phyloP scores from a whole-genome alignment of 768 basidiomycete species.

The Trametes maxima region DNA sequence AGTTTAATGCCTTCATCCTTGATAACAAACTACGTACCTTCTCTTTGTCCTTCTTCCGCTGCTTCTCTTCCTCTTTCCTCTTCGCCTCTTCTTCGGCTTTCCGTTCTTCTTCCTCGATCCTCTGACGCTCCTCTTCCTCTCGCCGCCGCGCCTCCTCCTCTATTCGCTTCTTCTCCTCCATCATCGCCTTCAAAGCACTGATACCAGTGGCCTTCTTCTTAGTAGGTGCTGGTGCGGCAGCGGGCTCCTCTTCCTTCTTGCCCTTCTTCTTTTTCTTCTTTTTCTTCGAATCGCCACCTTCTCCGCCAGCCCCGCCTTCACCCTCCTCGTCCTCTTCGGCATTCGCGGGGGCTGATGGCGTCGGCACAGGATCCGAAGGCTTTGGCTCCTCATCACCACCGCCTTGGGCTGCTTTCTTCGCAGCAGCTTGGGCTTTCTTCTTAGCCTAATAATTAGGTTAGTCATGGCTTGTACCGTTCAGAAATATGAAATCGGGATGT shows the following conservation, averaged over 20 bases:
- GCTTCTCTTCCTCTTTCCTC: constrained; percentile 81
- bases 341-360: constrained; percentile 34
- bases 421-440: constrained; percentile 92
- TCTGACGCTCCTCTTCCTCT: constrained; percentile 76
- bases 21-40: constrained; percentile 51
- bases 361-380: constrained; percentile 32
- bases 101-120: constrained; percentile 90
- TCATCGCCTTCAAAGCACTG: constrained; percentile 81
- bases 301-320: constrained; percentile 62
- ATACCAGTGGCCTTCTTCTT: constrained; percentile 79
- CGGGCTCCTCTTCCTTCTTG: constrained; percentile 66
- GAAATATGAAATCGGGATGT: not conserved
- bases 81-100: constrained; percentile 74
- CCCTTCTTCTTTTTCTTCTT: constrained; percentile 87
- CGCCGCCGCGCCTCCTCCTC: constrained; percentile 79
- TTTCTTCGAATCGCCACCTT: constrained; percentile 55
- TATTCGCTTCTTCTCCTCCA: constrained; percentile 88
- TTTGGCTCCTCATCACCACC: constrained; percentile 33
- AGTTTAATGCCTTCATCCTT: not conserved
- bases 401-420: constrained; percentile 59
- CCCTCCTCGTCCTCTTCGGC: constrained; percentile 64
- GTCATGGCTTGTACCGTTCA: too few relatives aligned
- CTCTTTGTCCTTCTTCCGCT: constrained; percentile 84
- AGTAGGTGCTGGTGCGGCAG: constrained; percentile 45
- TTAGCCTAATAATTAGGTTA: constrained; percentile 61